A percentile compares a stretch with the other conserved stretches of the same genome.
These are phyloP conservation scores for Cyclotella kingstonii DNA, from an alignment of 108 stramenopile species.

Conservation along the genomic window DNA sequence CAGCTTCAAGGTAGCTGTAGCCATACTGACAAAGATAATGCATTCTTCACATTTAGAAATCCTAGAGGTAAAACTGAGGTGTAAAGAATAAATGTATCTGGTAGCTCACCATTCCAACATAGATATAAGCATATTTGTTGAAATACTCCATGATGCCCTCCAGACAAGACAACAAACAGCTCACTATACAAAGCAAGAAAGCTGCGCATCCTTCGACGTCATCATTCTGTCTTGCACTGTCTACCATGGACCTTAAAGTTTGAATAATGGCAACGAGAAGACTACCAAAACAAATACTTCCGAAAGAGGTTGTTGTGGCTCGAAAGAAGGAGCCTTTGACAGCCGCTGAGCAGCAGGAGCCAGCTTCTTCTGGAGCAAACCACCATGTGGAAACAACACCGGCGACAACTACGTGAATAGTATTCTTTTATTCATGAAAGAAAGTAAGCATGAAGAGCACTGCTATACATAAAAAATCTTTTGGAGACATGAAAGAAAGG, in stretches of 20 bases:
- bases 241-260: conserved; percentile 57
- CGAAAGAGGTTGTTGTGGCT: conserved; percentile 79
- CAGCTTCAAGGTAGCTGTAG: conserved; percentile 76
- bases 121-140: conserved; percentile 82
- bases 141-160: conserved; percentile 69
- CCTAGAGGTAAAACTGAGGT: no score
- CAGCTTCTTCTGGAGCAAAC: conserved; percentile 76
- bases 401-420: conserved; percentile 75
- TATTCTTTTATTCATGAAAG: conserved; percentile 66
- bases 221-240: conserved; percentile 49
- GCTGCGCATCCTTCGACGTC: conserved; percentile 44
- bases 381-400: conserved; percentile 90
- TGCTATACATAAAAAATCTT: background rate
- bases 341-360: conserved; percentile 56
- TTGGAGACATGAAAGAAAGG: no score
- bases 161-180: conserved; percentile 65
- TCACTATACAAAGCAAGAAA: conserved; percentile 67
- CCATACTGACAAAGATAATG: conserved; percentile 1
- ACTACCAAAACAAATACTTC: conserved; percentile 87
- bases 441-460: conserved; percentile 41
- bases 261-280: conserved; percentile 83
- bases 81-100: no score
- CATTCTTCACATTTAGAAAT: background rate
- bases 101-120: conserved; percentile 74
- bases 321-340: conserved; percentile 54